These are phyloP conservation scores for Xerocomellus chrysenteron DNA, from an alignment of 768 basidiomycete genomes.

Conservation along the genomic window DNA sequence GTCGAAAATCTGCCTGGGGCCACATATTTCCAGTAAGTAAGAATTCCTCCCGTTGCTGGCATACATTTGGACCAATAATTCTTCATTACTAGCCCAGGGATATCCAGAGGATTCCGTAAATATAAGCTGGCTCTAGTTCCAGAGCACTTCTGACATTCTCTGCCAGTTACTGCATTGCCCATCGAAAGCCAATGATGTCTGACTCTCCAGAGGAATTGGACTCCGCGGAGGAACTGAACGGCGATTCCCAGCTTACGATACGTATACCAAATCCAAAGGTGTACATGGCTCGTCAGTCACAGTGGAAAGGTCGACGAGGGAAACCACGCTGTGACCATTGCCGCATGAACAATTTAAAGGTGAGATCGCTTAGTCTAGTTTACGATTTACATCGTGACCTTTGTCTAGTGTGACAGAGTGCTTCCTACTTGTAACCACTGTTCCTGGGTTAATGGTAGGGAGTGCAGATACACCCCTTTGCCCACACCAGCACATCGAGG, in stretches of 20 bases:
- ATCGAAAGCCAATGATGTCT: constrained; percentile 30
- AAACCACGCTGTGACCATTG: constrained; percentile 76
- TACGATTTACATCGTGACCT: constrained; percentile 11
- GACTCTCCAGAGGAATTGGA: constrained; percentile 39
- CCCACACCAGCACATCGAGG: constrained; percentile 76
- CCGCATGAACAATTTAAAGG: constrained; percentile 70
- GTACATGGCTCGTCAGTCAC: constrained; percentile 67
- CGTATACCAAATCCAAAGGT: constrained; percentile 67
- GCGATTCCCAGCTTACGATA: constrained; percentile 58
- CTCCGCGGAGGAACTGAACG: constrained; percentile 40
- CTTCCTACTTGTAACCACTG: constrained; percentile 73
- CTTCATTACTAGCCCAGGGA: constrained; percentile 5
- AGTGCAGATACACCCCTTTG: constrained; percentile 71
- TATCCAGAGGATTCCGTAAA: constrained; percentile 2
- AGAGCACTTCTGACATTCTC: constrained; percentile 17
- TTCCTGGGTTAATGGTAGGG: constrained; percentile 58
- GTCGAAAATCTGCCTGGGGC: constrained; percentile 4
- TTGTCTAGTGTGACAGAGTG: constrained; percentile 62
- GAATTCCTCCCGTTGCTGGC: constrained; percentile 4
- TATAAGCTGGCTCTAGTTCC: constrained; percentile 5
- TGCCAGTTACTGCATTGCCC: constrained; percentile 7
- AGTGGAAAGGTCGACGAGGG: constrained; percentile 73
- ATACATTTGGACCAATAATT: constrained; percentile 8
- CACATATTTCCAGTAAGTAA: constrained; percentile 17
- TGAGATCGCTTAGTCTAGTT: constrained; percentile 32